phyloP scores from a whole-genome alignment of 2,329 filamentous ascomycete genomes.

The Chaetomiaceae sp. region DNA sequence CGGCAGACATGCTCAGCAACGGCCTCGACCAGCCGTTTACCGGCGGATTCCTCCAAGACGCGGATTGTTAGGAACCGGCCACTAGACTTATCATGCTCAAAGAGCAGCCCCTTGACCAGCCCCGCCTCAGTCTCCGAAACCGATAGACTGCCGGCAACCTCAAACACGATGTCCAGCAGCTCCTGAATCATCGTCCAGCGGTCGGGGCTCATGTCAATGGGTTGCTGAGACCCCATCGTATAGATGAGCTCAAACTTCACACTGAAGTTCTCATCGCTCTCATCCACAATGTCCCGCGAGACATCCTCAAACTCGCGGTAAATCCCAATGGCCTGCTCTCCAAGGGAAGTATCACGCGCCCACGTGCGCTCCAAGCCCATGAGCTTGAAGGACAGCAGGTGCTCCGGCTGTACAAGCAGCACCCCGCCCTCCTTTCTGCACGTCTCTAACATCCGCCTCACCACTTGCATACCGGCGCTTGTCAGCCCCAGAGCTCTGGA shows the following conservation, averaged over 20 bases:
- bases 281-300: constrained; percentile 60
- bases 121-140: too few species aligned
- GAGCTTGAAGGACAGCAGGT: constrained; percentile 60
- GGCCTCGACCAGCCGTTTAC: constrained; percentile 26
- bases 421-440: constrained; percentile 43
- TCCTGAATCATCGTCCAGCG: constrained; percentile 54
- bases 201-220: constrained; percentile 48
- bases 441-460: constrained; percentile 37
- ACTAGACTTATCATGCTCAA: constrained; percentile 30
- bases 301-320: constrained; percentile 46
- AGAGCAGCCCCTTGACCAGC: too few species aligned
- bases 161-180: constrained; percentile 42
- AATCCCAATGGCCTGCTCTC: constrained; percentile 43
- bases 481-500: constrained; percentile 44
- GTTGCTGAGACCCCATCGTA: constrained; percentile 44
- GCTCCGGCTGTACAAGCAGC: constrained; percentile 57
- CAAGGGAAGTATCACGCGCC: constrained; percentile 17
- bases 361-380: constrained; percentile 52
- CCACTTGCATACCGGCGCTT: constrained; percentile 29
- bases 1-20: constrained; percentile 40
- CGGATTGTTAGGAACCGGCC: constrained; percentile 46
- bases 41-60: constrained; percentile 37
- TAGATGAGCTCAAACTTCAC: constrained; percentile 55
- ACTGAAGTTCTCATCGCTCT: constrained; percentile 53
- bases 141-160: constrained; percentile 22